Evolutionary conservation across 2,329 filamentous ascomycete species (phyloP).

Genomic region (Phaeosphaeria sp.): DNA sequence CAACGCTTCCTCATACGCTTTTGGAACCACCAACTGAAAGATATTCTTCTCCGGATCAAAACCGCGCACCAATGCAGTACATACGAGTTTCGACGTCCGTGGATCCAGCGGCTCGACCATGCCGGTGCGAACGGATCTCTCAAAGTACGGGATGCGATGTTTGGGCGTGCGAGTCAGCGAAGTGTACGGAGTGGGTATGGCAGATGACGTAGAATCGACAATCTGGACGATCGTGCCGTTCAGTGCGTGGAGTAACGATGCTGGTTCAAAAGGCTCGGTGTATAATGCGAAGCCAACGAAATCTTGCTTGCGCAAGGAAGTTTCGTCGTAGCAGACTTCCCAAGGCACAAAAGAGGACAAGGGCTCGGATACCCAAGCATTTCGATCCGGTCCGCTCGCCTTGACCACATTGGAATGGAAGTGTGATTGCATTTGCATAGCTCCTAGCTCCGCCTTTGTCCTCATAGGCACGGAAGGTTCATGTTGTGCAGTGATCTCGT

Average conservation of each 20-base stretch:
- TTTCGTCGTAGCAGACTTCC: conserved; percentile 65
- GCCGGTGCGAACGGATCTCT: conserved; percentile 53
- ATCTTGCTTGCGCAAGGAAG: conserved; percentile 53
- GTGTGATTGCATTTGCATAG: conserved; percentile 82
- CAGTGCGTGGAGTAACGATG: conserved; percentile 68
- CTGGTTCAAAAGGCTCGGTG: conserved; percentile 66
- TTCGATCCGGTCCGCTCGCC: conserved; percentile 19
- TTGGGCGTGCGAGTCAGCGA: conserved; percentile 51
- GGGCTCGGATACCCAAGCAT: conserved; percentile 61
- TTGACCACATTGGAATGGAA: conserved; percentile 61
- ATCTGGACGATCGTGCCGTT: conserved; percentile 74
- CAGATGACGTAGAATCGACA: conserved; percentile 64
- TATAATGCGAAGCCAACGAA: conserved; percentile 72
- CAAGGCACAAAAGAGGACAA: conserved; percentile 66
- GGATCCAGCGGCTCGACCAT: conserved; percentile 63
- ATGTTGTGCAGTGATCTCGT: conserved; percentile 64
- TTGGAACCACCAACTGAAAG: conserved; percentile 72
- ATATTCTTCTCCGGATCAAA: conserved; percentile 63
- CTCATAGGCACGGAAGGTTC: conserved; percentile 49
- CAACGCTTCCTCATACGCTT: conserved; percentile 44
- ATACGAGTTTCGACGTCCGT: conserved; percentile 63
- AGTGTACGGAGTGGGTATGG: conserved; percentile 24
- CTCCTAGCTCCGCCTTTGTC: conserved; percentile 69
- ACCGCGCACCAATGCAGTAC: conserved; percentile 72
- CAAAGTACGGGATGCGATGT: conserved; percentile 68